Base-by-base conservation (phyloP, 495 filamentous ascomycete species). In the Lepidopterella palustris region DNA sequence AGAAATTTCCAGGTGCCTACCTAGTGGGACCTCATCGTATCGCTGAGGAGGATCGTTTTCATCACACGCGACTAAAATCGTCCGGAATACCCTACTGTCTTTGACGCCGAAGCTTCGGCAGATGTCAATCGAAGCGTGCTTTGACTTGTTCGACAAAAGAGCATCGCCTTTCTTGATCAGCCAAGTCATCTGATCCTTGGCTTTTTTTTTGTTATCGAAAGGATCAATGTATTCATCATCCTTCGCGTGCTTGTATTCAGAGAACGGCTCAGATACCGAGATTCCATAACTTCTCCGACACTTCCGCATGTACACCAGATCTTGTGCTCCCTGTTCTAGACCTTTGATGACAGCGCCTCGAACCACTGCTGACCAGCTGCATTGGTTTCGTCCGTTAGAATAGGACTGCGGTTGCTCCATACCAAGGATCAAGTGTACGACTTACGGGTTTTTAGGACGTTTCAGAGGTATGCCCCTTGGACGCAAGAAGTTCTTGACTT, bases 291-390 rank as follows among this genome's bases (percentile, higher is more conserved):
- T 20, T 10, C 18, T 20, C 5, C 6, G 18, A 18, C 45, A 49
- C 23, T 20, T 20, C n/a, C 45, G 45, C 45, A 49, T 25, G 10
- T 25, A 49, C 10, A 25, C 23, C 6, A 5, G 45, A 18, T 25
- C 45, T 49, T 49, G 6, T 5, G 23, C 45, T 5, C 45, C 18
- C 23, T n/a, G n/a, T 18, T 25, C 45, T 20, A 49, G 45, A 5
- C 18, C 6, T 49, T 49, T 49, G 42, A 21, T 13, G 2, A 57
- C 55, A 2, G 55, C 55, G 2, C 55, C 55, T 15, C 55, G 29
- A 5, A 29, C 55, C 23, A 57, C 55, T 21, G 55, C 55, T 13
- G 35, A 45, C 55, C 35, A 47, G 2, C 55, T 57, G 31, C 8
- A 47, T 3, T 26, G 18, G 1, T 57, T 18, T 8, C 13, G 13